Evolutionary conservation across 495 filamentous ascomycete genomes (phyloP), one percentile per base, ranked within the genome.

Genomic region (Cercophora sp.): DNA sequence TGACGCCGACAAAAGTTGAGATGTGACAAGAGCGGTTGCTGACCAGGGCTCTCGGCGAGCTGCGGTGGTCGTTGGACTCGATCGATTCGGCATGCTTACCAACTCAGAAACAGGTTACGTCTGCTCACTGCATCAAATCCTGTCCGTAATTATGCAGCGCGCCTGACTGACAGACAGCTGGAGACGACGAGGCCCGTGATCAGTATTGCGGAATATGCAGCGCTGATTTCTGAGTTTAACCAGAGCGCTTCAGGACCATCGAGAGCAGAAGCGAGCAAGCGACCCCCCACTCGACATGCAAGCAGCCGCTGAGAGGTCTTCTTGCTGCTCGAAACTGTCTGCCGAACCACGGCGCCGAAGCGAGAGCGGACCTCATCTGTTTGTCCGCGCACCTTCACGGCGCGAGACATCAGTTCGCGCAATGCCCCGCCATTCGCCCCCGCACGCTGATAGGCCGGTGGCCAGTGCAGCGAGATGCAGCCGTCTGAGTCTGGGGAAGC

Each of bases 401-500:
- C 25, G 37, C 13, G 20, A n/a, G 18, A 26, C 41, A 39, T 36
- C 41, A 24, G 19, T 22, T 19, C 51, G 23, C 51, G 29, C 6
- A 32, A 13, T 22, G 8, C 20, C 19, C 2, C 24, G 29, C 15
- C 19, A 24, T 9, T 19, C 24, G 24, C 25, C 26, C 29, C 11
- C 8, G 2, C 15, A 4, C 22, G 15, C 32, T 54, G 51, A 54
- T 54, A 37, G 51, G 51, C 11, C 24, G 20, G 42, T 22, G 26
- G 18, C 13, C 40, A 16, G 23, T 32, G 39, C 27, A n/a, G 9
- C 10, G 25, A 6, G 29, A 32, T 32, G 29, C 29, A 32, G 29
- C 29, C 27, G 9, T 20, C 24, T 32, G 18, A 47, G 32, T 54
- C 51, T 54, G 51, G 51, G 51, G 51, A 46, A 54, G 31, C 32